Percentiles rank a stretch among this genome's conserved stretches.
Conservation (phyloP, 2,329 filamentous ascomycete species). For the Penicillium fuscoglaucum region DNA sequence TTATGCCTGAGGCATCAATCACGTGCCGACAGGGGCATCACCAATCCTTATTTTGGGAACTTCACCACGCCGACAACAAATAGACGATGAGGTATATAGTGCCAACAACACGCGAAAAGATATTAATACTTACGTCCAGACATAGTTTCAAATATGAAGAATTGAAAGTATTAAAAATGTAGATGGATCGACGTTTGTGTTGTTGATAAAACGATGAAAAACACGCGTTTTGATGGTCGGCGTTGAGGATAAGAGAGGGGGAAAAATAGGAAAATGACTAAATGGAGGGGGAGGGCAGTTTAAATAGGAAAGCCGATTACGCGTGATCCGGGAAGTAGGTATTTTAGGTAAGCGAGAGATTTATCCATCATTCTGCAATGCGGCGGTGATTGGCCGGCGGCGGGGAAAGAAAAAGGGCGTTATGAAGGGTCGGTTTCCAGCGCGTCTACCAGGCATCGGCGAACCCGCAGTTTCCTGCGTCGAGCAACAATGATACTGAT, state of each 20-base stretch:
- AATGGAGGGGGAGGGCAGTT: slow-evolving; percentile 21
- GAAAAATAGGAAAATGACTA: slow-evolving; percentile 20
- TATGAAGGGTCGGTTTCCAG: slow-evolving; percentile 44
- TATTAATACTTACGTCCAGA: slow-evolving; percentile 43
- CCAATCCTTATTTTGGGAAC: slow-evolving; percentile 7
- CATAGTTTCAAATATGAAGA: slow-evolving; percentile 31
- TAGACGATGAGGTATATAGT: neutral
- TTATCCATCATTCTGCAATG: slow-evolving; percentile 28
- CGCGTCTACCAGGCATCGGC: slow-evolving; percentile 21
- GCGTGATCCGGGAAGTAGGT: slow-evolving; percentile 25
- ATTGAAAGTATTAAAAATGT: slow-evolving; percentile 18
- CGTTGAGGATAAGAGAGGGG: slow-evolving; percentile 9
- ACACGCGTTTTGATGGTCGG: slow-evolving; percentile 12
- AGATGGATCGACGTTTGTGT: slow-evolving; percentile 2
- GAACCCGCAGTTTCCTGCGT: slow-evolving; percentile 19
- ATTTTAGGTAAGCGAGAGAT: slow-evolving; percentile 27
- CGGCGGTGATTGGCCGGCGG: slow-evolving; percentile 37
- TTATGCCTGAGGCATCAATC: slow-evolving; percentile 24
- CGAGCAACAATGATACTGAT: slow-evolving; percentile 7
- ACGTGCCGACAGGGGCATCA: slow-evolving; percentile 29
- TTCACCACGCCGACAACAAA: slow-evolving; percentile 8
- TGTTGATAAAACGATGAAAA: slow-evolving; percentile 20
- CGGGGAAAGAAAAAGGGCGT: slow-evolving; percentile 36
- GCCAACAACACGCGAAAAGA: slow-evolving; percentile 6
- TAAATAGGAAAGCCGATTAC: slow-evolving; percentile 39